Percentiles rank a stretch among this genome's conserved stretches.
phyloP scores from a whole-genome alignment of 2,329 filamentous ascomycete species.

The Bipolaris sorokiniana region DNA sequence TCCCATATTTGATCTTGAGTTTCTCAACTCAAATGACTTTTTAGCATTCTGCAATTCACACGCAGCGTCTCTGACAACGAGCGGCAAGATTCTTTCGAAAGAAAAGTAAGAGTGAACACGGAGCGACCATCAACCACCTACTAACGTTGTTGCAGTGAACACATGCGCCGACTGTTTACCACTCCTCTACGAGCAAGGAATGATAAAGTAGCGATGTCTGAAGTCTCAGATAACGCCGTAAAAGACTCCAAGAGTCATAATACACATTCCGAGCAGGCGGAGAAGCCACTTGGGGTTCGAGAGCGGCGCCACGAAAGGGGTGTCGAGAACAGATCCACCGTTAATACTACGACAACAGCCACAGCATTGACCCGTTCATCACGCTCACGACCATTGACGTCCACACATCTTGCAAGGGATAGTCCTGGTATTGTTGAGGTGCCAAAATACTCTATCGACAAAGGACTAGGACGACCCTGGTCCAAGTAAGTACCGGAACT shows the following conservation, averaged over 20 bases:
- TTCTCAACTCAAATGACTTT: slow-evolving; percentile 20
- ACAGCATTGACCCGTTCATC: slow-evolving; percentile 10
- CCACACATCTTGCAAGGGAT: slow-evolving; percentile 1
- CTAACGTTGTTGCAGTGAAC: slow-evolving; percentile 14
- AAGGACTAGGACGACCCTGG: slow-evolving; percentile 41
- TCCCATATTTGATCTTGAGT: slow-evolving; percentile 31
- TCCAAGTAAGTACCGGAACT: slow-evolving; percentile 20
- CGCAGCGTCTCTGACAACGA: neutral
- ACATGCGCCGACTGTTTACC: slow-evolving; percentile 24
- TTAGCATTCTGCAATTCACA: slow-evolving; percentile 13
- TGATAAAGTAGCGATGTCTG: slow-evolving; percentile 15
- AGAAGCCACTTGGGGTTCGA: neutral
- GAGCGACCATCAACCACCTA: neutral
- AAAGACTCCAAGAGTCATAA: neutral
- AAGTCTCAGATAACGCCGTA: slow-evolving; percentile 2
- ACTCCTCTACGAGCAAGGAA: slow-evolving; percentile 17
- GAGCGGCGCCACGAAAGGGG: neutral
- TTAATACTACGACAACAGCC: neutral
- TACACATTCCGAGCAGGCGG: neutral
- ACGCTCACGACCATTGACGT: slow-evolving; percentile 16
- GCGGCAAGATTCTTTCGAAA: neutral
- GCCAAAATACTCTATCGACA: slow-evolving; percentile 27
- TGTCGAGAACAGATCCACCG: neutral
- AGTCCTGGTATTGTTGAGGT: neutral
- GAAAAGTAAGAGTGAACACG: slow-evolving; percentile 1